These are phyloP conservation scores for Trypanosoma theileri DNA, from an alignment of 208 protist genomes.

Conservation along the genomic window DNA sequence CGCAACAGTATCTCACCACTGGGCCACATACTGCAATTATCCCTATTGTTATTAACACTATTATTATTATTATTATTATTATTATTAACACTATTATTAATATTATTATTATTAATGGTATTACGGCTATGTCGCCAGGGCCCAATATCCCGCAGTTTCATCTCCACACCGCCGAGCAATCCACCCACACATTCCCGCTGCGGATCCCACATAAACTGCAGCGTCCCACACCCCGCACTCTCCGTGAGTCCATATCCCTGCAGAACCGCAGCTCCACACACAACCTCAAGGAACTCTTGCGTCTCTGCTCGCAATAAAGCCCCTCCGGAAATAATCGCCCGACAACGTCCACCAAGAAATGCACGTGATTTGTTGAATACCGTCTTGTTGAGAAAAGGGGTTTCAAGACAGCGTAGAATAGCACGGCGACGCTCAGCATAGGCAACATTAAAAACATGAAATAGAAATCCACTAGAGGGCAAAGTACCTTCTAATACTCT, in stretches of 20 bases:
- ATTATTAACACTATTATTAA: background rate
- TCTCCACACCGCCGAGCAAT: background rate
- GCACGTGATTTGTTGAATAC: background rate
- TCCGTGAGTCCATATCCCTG: background rate
- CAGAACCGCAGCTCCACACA: background rate
- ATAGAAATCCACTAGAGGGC: background rate
- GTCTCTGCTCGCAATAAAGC: background rate
- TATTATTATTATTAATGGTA: background rate
- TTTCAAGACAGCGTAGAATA: background rate
- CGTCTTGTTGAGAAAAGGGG: background rate
- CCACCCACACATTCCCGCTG: background rate
- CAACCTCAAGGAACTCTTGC: background rate
- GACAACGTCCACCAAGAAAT: background rate
- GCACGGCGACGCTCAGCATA: background rate
- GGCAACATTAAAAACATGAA: background rate
- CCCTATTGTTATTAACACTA: too few relatives aligned
- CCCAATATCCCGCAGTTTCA: too few relatives aligned
- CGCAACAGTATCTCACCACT: slow-evolving; percentile 74
- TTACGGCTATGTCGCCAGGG: too few relatives aligned
- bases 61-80: background rate
- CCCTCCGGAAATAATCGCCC: background rate
- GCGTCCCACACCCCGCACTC: background rate
- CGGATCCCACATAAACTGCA: background rate
- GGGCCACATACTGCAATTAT: slow-evolving; percentile 15
- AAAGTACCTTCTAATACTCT: slow-evolving; percentile 7